Evolutionary conservation across 495 filamentous ascomycete genomes (phyloP).

Genomic region (Bacidia gigantensis): DNA sequence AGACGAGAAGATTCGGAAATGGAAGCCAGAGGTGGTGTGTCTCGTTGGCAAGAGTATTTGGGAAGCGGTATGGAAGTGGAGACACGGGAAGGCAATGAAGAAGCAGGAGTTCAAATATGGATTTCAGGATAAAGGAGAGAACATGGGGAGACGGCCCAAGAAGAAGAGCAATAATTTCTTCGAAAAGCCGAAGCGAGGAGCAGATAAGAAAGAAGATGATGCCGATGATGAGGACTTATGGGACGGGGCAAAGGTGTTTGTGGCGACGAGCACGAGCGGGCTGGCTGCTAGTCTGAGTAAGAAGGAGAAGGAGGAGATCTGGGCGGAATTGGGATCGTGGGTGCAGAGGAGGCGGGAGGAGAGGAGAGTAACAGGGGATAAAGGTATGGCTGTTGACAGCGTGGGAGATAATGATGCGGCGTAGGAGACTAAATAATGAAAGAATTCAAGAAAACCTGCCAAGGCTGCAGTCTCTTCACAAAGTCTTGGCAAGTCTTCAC

Average conservation of each 20-base stretch:
- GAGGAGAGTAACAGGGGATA: slow-evolving; percentile 37
- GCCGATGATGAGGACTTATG: slow-evolving; percentile 32
- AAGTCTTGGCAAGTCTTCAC: too few species aligned
- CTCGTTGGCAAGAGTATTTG: slow-evolving; percentile 88
- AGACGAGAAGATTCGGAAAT: slow-evolving; percentile 57
- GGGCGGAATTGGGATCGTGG: slow-evolving; percentile 75
- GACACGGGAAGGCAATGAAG: slow-evolving; percentile 41
- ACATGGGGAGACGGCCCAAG: slow-evolving; percentile 68
- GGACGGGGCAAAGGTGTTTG: slow-evolving; percentile 68
- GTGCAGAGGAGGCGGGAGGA: slow-evolving; percentile 43
- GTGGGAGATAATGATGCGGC: too few species aligned
- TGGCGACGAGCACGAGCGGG: slow-evolving; percentile 77
- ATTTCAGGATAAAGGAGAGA: slow-evolving; percentile 66
- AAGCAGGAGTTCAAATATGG: slow-evolving; percentile 69
- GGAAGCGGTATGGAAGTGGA: slow-evolving; percentile 70
- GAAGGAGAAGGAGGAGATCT: slow-evolving; percentile 67
- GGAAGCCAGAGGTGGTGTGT: slow-evolving; percentile 61
- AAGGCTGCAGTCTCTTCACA: too few species aligned
- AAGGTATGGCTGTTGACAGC: too few species aligned
- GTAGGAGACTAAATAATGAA: too few species aligned
- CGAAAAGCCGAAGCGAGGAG: slow-evolving; percentile 57
- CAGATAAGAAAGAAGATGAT: slow-evolving; percentile 20
- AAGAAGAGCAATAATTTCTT: too few species aligned
- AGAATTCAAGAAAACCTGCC: too few species aligned
- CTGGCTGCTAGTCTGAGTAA: slow-evolving; percentile 55